A percentile compares a stretch with the other conserved stretches of the same genome.
These are phyloP conservation scores for Apiospora rasikravindrae DNA, from an alignment of 2,329 filamentous ascomycete species.

Conservation along the genomic window DNA sequence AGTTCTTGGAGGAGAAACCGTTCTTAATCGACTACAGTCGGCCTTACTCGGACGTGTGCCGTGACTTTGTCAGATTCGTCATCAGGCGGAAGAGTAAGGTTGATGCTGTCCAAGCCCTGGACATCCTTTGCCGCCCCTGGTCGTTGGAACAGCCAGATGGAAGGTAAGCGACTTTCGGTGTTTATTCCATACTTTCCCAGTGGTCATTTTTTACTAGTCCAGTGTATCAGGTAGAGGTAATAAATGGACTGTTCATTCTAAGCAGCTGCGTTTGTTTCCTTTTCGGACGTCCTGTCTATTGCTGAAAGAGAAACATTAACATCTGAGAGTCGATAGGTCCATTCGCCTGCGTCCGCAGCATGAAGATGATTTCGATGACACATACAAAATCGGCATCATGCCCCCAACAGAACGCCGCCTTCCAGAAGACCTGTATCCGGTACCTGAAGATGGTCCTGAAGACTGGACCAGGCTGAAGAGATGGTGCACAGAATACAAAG, in stretches of 20 bases:
- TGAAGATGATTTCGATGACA: not conserved
- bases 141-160: not conserved
- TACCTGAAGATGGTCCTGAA: not conserved
- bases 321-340: no score
- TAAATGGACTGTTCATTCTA: no score
- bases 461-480: not conserved
- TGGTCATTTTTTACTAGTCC: no score
- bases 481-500: not conserved
- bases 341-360: not conserved
- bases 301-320: no score
- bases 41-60: slow-evolving; percentile 39
- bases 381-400: not conserved
- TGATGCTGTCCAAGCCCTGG: slow-evolving; percentile 27
- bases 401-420: not conserved
- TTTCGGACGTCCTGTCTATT: no score
- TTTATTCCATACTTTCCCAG: no score
- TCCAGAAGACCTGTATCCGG: not conserved
- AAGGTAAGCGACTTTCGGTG: no score
- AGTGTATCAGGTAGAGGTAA: no score
- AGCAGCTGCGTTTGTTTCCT: no score
- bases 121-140: not conserved
- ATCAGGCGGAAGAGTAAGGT: slow-evolving; percentile 28
- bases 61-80: slow-evolving; percentile 41
- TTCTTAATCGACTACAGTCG: slow-evolving; percentile 41
- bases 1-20: slow-evolving; percentile 31